Conservation (phyloP, 208 protist genomes). For the Trypanosoma lewisi region DNA sequence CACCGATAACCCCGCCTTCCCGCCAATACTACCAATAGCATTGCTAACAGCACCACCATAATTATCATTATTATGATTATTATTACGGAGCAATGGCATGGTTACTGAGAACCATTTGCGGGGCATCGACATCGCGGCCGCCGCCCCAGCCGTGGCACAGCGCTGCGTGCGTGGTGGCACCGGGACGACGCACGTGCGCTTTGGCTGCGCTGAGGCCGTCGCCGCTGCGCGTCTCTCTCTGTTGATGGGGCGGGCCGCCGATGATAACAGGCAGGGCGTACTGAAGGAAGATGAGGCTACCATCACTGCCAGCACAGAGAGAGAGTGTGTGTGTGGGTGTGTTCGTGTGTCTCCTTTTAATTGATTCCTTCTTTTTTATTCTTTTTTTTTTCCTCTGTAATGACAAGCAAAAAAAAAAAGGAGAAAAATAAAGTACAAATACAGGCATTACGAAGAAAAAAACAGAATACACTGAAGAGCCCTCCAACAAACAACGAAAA, state of each 20-base stretch:
- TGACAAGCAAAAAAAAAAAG: slow-evolving; percentile 13
- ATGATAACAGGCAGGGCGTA: neutral
- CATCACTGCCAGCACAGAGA: neutral
- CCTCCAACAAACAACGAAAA: neutral
- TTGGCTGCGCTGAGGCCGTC: neutral
- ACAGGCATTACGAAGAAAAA: neutral
- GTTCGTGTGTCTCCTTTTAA: too few species aligned
- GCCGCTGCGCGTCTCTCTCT: neutral
- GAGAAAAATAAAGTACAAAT: slow-evolving; percentile 10
- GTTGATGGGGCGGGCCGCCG: neutral
- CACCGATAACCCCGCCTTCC: too few species aligned
- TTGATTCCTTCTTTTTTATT: neutral
- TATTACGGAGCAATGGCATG: neutral
- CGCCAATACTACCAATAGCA: too few species aligned
- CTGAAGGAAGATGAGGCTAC: neutral
- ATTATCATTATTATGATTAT: too few species aligned
- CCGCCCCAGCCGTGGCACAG: neutral
- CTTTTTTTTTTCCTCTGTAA: slow-evolving; percentile 3
- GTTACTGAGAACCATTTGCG: neutral
- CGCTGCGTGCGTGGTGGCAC: neutral
- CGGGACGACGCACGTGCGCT: neutral
- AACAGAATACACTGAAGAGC: neutral
- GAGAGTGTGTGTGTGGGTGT: too few species aligned
- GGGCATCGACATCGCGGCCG: neutral
- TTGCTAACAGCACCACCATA: too few species aligned